These are phyloP conservation scores for Tulasnella sp. DNA, from an alignment of 768 basidiomycete genomes.

Conservation along the genomic window DNA sequence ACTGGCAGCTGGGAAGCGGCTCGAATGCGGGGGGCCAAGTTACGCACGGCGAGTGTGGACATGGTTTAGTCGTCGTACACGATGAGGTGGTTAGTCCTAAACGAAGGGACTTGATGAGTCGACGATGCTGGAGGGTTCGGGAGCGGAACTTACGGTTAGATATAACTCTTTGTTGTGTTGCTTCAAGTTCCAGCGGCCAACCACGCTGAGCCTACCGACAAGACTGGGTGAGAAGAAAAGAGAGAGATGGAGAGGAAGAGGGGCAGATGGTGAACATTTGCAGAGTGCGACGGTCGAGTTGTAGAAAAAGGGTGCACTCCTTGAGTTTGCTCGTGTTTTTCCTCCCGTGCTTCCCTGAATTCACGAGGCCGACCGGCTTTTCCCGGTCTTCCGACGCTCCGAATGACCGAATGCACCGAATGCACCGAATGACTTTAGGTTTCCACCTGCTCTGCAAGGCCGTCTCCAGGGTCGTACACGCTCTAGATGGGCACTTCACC, in stretches of 20 bases:
- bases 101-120: not conserved
- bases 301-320: not conserved
- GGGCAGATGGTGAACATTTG: not conserved
- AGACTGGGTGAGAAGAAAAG: not conserved
- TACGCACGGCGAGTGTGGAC: constrained; percentile 1
- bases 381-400: not conserved
- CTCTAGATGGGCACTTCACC: not conserved
- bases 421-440: not conserved
- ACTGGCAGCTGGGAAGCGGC: not conserved
- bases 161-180: not conserved
- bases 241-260: not conserved
- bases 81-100: not conserved
- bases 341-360: not conserved
- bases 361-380: constrained; percentile 1
- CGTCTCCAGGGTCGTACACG: not conserved
- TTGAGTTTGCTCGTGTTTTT: not conserved
- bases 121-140: not conserved
- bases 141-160: not conserved
- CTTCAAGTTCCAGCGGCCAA: not conserved
- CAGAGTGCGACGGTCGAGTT: not conserved
- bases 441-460: not conserved
- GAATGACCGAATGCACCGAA: not conserved
- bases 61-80: not conserved
- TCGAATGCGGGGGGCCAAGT: not conserved
- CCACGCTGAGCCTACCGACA: not conserved